Evolutionary conservation across 345 rosid species (phyloP).

Genomic region (Odontarrhena argentea): DNA sequence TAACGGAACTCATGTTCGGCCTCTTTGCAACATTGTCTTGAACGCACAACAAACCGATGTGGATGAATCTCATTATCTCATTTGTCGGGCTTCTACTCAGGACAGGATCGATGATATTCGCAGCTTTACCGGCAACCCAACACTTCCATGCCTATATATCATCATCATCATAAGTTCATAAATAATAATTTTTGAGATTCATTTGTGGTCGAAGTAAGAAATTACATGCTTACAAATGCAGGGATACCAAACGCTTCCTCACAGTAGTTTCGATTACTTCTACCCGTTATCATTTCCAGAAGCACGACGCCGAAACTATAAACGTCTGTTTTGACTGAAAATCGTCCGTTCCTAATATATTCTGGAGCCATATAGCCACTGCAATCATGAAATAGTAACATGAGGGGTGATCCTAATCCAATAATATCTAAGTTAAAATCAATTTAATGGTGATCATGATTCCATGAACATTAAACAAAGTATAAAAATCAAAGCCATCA

Average conservation of each 20-base stretch:
- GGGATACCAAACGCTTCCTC: slow-evolving; percentile 19
- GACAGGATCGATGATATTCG: slow-evolving; percentile 47
- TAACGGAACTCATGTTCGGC: slow-evolving; percentile 50
- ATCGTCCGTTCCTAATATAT: slow-evolving; percentile 39
- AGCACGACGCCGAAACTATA: slow-evolving; percentile 54
- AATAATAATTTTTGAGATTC: neutral
- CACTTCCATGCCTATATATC: slow-evolving; percentile 54
- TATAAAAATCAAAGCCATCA: neutral
- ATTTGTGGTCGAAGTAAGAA: neutral
- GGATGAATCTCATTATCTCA: slow-evolving; percentile 53
- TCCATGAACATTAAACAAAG: neutral
- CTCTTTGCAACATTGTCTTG: slow-evolving; percentile 49
- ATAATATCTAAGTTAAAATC: neutral
- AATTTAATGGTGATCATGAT: neutral
- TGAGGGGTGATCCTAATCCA: slow-evolving; percentile 1
- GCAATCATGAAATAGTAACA: neutral
- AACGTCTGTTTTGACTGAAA: slow-evolving; percentile 53
- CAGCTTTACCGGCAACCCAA: slow-evolving; percentile 49
- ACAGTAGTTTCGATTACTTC: slow-evolving; percentile 44
- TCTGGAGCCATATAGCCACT: slow-evolving; percentile 66
- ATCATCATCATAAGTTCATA: slow-evolving; percentile 15
- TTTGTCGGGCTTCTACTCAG: slow-evolving; percentile 32
- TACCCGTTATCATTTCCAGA: slow-evolving; percentile 51
- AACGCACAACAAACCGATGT: slow-evolving; percentile 55
- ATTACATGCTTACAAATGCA: slow-evolving; percentile 24